Evolutionary conservation across 208 protist genomes (phyloP).

Genomic region (Wallacemonas sp.): DNA sequence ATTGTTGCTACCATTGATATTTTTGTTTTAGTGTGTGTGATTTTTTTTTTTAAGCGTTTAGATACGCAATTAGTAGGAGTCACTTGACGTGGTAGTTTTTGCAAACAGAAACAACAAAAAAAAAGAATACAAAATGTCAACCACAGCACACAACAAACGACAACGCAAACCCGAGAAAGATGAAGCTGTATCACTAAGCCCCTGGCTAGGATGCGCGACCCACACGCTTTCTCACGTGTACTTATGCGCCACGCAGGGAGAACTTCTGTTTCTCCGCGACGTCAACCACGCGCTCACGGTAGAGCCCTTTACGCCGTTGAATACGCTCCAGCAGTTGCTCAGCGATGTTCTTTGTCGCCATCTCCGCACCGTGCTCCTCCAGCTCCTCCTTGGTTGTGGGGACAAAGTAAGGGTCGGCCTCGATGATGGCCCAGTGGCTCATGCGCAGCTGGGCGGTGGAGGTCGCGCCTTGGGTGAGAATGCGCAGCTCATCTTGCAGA

Average conservation of each 20-base stretch:
- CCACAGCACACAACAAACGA: neutral
- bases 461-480: constrained; percentile 95
- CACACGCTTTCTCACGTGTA: constrained; percentile 10
- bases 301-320: constrained; percentile 85
- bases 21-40: no score
- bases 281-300: constrained; percentile 82
- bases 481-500: constrained; percentile 94
- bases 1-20: no score
- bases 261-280: constrained; percentile 91
- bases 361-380: constrained; percentile 93
- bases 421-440: constrained; percentile 91
- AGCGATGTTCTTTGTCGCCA: constrained; percentile 88
- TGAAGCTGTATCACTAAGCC: no score
- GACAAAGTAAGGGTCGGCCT: constrained; percentile 96
- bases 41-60: no score
- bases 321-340: constrained; percentile 81
- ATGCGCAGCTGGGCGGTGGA: constrained; percentile 95
- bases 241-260: constrained; percentile 83
- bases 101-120: no score
- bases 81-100: no score
- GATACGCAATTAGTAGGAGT: no score
- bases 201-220: neutral
- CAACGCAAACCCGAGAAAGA: no score
- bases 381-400: constrained; percentile 97
- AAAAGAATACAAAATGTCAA: neutral